A percentile compares a stretch with the other conserved stretches of the same genome.
phyloP scores from a whole-genome alignment of 345 rosid species.

The Hevea brasiliensis region DNA sequence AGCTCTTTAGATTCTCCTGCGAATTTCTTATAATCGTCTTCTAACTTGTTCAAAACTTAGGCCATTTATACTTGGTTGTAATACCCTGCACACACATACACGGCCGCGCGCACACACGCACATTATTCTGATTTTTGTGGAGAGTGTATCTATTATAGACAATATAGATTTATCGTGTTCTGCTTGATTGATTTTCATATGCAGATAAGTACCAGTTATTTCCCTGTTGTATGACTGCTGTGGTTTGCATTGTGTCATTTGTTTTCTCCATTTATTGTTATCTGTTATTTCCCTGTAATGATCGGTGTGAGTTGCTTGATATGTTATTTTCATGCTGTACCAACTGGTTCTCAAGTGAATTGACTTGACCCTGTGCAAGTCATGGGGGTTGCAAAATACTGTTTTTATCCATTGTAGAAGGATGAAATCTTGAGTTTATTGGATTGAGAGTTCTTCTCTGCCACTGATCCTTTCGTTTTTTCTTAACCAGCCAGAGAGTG shows the following conservation, averaged over 20 bases:
- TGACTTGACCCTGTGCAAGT: background rate
- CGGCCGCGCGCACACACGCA: no score
- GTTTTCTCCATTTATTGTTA: background rate
- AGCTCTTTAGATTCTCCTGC: conserved; percentile 10
- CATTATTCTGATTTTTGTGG: background rate
- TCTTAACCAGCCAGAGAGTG: conserved; percentile 78
- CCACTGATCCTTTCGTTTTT: conserved; percentile 24
- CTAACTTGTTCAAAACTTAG: conserved; percentile 1
- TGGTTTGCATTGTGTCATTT: background rate
- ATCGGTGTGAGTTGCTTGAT: background rate
- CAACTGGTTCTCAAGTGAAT: background rate
- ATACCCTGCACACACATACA: background rate
- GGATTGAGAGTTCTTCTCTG: conserved; percentile 13
- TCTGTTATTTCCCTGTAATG: background rate
- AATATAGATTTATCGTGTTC: background rate
- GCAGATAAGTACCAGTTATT: background rate
- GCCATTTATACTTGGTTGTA: background rate
- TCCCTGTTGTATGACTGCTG: background rate
- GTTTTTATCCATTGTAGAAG: background rate
- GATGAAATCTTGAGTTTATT: background rate
- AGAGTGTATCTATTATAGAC: background rate
- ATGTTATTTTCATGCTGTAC: background rate
- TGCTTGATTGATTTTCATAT: background rate
- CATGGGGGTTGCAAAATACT: background rate
- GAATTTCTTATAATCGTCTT: background rate